Evolutionary conservation across 208 protist genomes (phyloP).

Genomic region (Entamoeba invadens): DNA sequence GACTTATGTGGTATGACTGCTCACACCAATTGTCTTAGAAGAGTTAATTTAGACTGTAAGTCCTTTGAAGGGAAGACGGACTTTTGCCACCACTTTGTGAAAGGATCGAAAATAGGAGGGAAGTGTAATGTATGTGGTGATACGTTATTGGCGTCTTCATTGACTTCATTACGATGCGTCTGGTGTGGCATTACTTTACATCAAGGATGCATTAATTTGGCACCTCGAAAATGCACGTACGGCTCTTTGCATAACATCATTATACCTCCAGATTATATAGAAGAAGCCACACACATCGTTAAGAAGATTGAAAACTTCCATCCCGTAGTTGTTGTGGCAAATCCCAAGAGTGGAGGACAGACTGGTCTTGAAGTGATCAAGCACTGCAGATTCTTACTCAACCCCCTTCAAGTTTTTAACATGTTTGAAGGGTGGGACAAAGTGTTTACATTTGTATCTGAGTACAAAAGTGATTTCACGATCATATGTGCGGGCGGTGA

Average conservation of each 20-base stretch:
- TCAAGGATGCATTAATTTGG: not conserved
- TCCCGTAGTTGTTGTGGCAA: not conserved
- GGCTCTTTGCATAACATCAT: not conserved
- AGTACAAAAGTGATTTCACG: not conserved
- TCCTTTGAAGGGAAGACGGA: not conserved
- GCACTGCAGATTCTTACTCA: not conserved
- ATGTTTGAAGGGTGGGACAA: not conserved
- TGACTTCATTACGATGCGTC: not conserved
- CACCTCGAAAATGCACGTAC: not conserved
- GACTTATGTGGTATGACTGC: not conserved
- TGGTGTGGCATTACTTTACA: not conserved
- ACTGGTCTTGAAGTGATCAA: not conserved
- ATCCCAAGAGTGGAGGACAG: not conserved
- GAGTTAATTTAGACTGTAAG: not conserved
- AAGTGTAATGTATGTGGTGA: not conserved
- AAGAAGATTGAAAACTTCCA: not conserved
- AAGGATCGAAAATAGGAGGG: not conserved
- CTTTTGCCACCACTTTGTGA: not conserved
- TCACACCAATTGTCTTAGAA: not conserved
- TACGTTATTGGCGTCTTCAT: not conserved
- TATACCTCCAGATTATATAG: not conserved
- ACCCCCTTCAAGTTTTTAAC: not conserved
- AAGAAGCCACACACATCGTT: not conserved
- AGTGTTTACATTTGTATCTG: not conserved
- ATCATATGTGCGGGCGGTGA: not conserved